These are phyloP conservation scores for Didymellaceae sp. DNA, from an alignment of 2,329 filamentous ascomycete genomes.

Conservation along the genomic window DNA sequence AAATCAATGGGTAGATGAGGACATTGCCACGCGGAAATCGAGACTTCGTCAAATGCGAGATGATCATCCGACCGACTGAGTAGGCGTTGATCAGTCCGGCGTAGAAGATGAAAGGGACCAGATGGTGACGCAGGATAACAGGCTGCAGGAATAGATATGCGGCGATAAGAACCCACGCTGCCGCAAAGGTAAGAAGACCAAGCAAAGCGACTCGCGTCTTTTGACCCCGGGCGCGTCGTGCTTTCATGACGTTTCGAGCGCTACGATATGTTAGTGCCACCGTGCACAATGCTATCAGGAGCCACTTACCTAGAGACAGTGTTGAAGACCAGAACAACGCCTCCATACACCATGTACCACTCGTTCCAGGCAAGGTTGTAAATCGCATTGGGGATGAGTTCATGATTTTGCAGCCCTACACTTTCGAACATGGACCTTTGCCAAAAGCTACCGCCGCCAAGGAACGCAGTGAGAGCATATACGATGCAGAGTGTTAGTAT, in stretches of 20 bases:
- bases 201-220: slow-evolving; percentile 75
- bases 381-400: slow-evolving; percentile 70
- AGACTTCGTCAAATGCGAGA: slow-evolving; percentile 86
- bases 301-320: slow-evolving; percentile 71
- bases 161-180: slow-evolving; percentile 77
- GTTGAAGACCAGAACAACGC: slow-evolving; percentile 82
- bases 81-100: slow-evolving; percentile 92
- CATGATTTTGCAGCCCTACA: slow-evolving; percentile 69
- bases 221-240: slow-evolving; percentile 76
- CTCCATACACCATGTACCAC: slow-evolving; percentile 90
- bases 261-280: slow-evolving; percentile 53
- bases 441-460: slow-evolving; percentile 94
- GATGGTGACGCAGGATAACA: slow-evolving; percentile 77
- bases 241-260: slow-evolving; percentile 82
- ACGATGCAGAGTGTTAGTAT: slow-evolving; percentile 83
- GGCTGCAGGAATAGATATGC: slow-evolving; percentile 86
- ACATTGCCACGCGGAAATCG: slow-evolving; percentile 92
- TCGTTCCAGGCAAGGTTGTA: slow-evolving; percentile 87
- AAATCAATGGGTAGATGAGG: slow-evolving; percentile 76
- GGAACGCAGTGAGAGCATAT: slow-evolving; percentile 81
- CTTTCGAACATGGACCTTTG: slow-evolving; percentile 78
- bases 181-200: slow-evolving; percentile 81
- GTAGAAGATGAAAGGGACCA: slow-evolving; percentile 89
- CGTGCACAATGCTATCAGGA: too few relatives aligned
- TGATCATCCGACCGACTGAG: slow-evolving; percentile 94